Evolutionary conservation across 1,139 yeast species (phyloP).

Genomic region (Scheffersomyces lignicola): DNA sequence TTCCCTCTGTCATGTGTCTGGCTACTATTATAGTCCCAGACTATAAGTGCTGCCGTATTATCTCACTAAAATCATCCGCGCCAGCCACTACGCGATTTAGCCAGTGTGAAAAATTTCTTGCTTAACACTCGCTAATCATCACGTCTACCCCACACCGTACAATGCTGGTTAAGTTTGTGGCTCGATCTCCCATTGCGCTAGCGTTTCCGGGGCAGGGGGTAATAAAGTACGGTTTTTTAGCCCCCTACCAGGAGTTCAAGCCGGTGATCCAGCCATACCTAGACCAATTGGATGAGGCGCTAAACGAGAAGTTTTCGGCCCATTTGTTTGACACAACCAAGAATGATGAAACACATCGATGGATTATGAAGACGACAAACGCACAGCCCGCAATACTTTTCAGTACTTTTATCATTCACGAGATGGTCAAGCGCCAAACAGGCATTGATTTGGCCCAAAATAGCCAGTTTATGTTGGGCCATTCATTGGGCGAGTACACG

Average conservation of each 20-base stretch:
- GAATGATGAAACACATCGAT: conserved; percentile 11
- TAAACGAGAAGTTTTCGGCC: conserved; percentile 49
- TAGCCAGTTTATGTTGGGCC: conserved; percentile 46
- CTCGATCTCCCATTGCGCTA: conserved; percentile 27
- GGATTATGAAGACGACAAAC: conserved; percentile 43
- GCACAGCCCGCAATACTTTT: conserved; percentile 66
- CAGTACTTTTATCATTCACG: conserved; percentile 40
- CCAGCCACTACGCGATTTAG: too few relatives aligned
- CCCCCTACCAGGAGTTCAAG: conserved; percentile 19
- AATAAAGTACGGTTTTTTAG: conserved; percentile 27
- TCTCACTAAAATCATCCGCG: too few relatives aligned
- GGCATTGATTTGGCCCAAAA: conserved; percentile 23
- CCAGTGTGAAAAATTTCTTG: too few relatives aligned
- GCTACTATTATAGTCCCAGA: too few relatives aligned
- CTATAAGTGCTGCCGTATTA: too few relatives aligned
- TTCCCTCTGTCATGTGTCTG: too few relatives aligned
- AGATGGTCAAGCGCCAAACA: conserved; percentile 25
- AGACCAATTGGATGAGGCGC: conserved; percentile 60
- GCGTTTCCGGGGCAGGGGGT: conserved; percentile 49
- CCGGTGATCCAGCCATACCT: conserved; percentile 18
- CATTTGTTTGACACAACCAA: conserved; percentile 17
- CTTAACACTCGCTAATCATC: too few relatives aligned
- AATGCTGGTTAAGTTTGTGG: too few relatives aligned
- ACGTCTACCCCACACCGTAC: too few relatives aligned
- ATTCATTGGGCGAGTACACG: conserved; percentile 60